Percentiles rank a stretch among this genome's conserved stretches.
phyloP scores from a whole-genome alignment of 345 rosid species.

The Salix udensis region DNA sequence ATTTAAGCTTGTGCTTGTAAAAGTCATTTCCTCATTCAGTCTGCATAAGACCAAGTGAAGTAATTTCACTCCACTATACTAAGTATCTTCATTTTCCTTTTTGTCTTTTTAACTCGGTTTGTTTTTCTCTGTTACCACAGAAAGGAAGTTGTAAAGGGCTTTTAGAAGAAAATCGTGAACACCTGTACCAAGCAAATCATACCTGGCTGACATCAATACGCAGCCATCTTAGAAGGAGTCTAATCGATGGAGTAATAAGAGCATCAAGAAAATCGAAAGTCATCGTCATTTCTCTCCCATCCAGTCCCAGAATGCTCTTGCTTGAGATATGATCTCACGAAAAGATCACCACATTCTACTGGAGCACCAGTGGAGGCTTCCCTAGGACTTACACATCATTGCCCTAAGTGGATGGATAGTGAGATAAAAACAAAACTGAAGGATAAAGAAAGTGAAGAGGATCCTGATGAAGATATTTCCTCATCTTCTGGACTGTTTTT shows the following conservation, averaged over 20 bases:
- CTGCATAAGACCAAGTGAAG: not conserved
- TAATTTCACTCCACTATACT: not conserved
- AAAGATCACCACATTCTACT: constrained; percentile 24
- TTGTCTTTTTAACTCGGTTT: not conserved
- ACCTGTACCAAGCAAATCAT: constrained; percentile 72
- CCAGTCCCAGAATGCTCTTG: constrained; percentile 94
- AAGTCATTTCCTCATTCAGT: not conserved
- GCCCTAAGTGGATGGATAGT: constrained; percentile 77
- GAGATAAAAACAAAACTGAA: constrained; percentile 32
- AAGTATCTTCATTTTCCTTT: not conserved
- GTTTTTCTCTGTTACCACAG: constrained; percentile 30
- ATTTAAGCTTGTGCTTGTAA: no score
- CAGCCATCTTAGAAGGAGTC: constrained; percentile 59
- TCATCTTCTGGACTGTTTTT: constrained; percentile 64
- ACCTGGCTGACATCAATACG: constrained; percentile 77
- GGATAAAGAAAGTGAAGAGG: constrained; percentile 74
- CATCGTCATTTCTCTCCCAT: constrained; percentile 62
- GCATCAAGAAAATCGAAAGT: constrained; percentile 58
- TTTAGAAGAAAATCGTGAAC: constrained; percentile 58
- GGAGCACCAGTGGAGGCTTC: constrained; percentile 36
- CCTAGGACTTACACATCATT: constrained; percentile 54
- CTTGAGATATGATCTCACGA: constrained; percentile 21
- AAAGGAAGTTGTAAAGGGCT: constrained; percentile 60
- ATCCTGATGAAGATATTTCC: constrained; percentile 67
- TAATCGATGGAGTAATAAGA: constrained; percentile 59